Evolutionary conservation across 768 basidiomycete genomes (phyloP).

Genomic region (Hygrocybe punicea): DNA sequence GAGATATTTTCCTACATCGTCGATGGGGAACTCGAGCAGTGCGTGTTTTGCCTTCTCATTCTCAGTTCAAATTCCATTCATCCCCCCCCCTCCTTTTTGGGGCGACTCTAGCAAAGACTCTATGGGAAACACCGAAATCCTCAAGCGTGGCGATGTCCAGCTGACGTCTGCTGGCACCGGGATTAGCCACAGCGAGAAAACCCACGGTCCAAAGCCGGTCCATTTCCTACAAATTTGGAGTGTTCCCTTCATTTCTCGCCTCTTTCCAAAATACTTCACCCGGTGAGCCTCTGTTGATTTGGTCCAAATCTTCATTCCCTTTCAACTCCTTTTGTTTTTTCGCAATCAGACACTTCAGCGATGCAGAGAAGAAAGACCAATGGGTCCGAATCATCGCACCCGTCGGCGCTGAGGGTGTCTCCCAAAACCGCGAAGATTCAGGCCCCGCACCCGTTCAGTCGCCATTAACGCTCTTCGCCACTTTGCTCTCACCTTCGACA

Average conservation of each 20-base stretch:
- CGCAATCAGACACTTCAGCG: constrained; percentile 67
- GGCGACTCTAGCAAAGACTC: constrained; percentile 78
- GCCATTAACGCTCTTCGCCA: constrained; percentile 67
- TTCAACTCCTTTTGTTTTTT: too few species aligned
- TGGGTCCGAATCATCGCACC: constrained; percentile 79
- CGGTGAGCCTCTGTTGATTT: constrained; percentile 30
- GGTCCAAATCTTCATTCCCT: neutral
- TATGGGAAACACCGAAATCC: constrained; percentile 86
- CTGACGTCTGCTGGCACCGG: constrained; percentile 91
- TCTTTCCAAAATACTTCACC: constrained; percentile 81
- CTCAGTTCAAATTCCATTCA: too few species aligned
- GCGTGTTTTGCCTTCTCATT: too few species aligned
- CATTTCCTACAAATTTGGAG: constrained; percentile 58
- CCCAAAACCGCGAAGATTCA: constrained; percentile 54
- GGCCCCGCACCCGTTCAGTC: constrained; percentile 84
- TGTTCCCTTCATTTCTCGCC: constrained; percentile 39
- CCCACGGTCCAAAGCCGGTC: constrained; percentile 40
- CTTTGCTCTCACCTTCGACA: constrained; percentile 45
- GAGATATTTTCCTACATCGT: constrained; percentile 93
- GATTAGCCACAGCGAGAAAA: constrained; percentile 72
- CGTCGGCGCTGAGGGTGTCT: constrained; percentile 53
- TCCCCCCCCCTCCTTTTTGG: neutral
- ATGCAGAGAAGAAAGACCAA: constrained; percentile 74
- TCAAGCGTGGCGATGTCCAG: constrained; percentile 86
- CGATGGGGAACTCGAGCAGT: constrained; percentile 78